Percentiles rank a stretch among this genome's conserved stretches.
Conservation (phyloP, 345 rosid genomes). For the Heritiera fomes region DNA sequence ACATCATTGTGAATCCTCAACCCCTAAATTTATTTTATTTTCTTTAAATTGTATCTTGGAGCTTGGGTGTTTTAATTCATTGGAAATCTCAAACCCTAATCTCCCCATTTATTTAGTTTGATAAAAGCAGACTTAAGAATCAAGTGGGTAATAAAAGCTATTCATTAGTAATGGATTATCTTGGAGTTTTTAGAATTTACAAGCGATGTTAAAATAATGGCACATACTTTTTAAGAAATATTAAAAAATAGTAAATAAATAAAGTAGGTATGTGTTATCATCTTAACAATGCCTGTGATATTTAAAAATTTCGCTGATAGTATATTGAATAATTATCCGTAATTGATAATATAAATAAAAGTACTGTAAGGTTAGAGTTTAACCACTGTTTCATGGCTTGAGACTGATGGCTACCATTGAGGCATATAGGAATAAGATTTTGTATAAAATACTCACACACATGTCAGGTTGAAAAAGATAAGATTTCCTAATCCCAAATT, state of each 20-base stretch:
- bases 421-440: conserved; percentile 14
- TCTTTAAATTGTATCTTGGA: not conserved
- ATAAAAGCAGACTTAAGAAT: conserved; percentile 7
- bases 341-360: too few relatives aligned
- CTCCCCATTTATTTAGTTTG: conserved; percentile 2
- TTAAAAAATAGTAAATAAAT: too few relatives aligned
- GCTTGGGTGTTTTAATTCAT: not conserved
- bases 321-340: too few relatives aligned
- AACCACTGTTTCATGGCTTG: conserved; percentile 38
- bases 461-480: not conserved
- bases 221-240: too few relatives aligned
- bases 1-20: conserved; percentile 7
- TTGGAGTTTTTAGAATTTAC: too few relatives aligned
- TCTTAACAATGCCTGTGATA: too few relatives aligned
- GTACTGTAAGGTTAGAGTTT: not conserved
- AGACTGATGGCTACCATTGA: conserved; percentile 41
- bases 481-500: conserved; percentile 14
- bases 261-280: too few relatives aligned
- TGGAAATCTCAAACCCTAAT: conserved; percentile 32
- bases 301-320: too few relatives aligned
- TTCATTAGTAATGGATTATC: too few relatives aligned
- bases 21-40: not conserved
- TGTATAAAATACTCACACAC: not conserved
- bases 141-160: conserved; percentile 1
- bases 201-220: too few relatives aligned